These are phyloP conservation scores for Sporothrix protearum DNA, from an alignment of 2,329 filamentous ascomycete species.

Conservation along the genomic window DNA sequence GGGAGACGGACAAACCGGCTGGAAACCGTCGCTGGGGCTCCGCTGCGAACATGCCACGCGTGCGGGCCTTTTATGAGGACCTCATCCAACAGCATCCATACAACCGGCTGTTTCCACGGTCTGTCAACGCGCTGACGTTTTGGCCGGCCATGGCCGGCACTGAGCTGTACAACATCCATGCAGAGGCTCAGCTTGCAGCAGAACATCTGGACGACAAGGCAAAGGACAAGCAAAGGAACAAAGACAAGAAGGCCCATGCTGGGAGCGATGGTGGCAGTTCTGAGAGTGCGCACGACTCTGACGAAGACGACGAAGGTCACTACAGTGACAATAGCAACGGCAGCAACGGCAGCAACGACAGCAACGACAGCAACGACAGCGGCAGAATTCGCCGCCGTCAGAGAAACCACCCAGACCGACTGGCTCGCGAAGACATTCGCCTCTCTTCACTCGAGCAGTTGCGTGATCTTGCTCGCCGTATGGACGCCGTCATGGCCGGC, in stretches of 20 bases:
- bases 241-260: background rate
- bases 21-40: constrained; percentile 40
- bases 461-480: constrained; percentile 59
- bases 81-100: constrained; percentile 75
- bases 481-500: constrained; percentile 68
- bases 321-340: background rate
- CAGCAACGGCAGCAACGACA: constrained; percentile 23
- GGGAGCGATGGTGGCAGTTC: constrained; percentile 23
- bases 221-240: background rate
- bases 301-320: background rate
- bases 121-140: constrained; percentile 68
- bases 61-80: constrained; percentile 66
- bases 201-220: constrained; percentile 35
- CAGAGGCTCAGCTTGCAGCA: constrained; percentile 51
- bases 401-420: constrained; percentile 26
- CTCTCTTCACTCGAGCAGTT: constrained; percentile 56
- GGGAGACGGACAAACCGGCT: background rate
- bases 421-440: constrained; percentile 42
- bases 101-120: constrained; percentile 56
- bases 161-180: constrained; percentile 72
- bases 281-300: background rate
- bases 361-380: constrained; percentile 26
- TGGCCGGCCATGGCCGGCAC: constrained; percentile 76
- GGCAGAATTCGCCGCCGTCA: background rate
- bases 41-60: constrained; percentile 44